Evolutionary conservation across 116 monocot species (phyloP), one percentile per base, ranked within the genome.

Genomic region (Zostera marina): DNA sequence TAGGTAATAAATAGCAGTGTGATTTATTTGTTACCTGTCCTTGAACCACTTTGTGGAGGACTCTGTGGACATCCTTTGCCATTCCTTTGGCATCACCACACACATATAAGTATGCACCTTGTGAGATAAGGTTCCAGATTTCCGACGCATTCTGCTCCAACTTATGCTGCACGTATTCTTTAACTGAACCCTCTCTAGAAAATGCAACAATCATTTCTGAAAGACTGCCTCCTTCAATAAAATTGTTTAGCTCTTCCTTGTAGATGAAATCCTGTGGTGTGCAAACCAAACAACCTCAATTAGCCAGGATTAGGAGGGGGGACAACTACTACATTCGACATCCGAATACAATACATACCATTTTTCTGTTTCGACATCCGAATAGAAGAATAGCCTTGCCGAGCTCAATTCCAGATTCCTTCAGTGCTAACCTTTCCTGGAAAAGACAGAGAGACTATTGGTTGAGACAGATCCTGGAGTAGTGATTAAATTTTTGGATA

Each of bases 101-200:
- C 0, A 89, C 89, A 47, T 84, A 89, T 26, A 89, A 24, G 54
- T 89, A 81, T 48, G 72, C 81, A 41, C 79, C 78, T 32, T 76
- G 58, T 14, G 78, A 79, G 39, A 90, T 72, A 22, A 66, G 52
- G 25, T 74, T 52, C 89, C 89, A 89, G 49, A 89, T 84, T 13
- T 89, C 81, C 3, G 69, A 62, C 17, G 84, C 89, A 81, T 84
- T 93, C 53, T 93, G 74, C 43, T 63, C 56, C 84, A 93, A 88
- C 73, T 93, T 93, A 67, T 93, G 84, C 73, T 93, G 93, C 61
- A 93, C 93, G 47, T 93, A 93, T 72, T 93, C 76, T 69, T 93
- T 93, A 0, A 69, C 52, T 9, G 79, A 73, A 19, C 88, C 84
- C 67, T 93, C 84, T 13, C 93, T 73, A 44, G 93, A 93, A 72